Percentiles rank a stretch among this genome's conserved stretches.
These are phyloP conservation scores for Decorospora gaudefroyi DNA, from an alignment of 2,329 filamentous ascomycete genomes.

Conservation along the genomic window DNA sequence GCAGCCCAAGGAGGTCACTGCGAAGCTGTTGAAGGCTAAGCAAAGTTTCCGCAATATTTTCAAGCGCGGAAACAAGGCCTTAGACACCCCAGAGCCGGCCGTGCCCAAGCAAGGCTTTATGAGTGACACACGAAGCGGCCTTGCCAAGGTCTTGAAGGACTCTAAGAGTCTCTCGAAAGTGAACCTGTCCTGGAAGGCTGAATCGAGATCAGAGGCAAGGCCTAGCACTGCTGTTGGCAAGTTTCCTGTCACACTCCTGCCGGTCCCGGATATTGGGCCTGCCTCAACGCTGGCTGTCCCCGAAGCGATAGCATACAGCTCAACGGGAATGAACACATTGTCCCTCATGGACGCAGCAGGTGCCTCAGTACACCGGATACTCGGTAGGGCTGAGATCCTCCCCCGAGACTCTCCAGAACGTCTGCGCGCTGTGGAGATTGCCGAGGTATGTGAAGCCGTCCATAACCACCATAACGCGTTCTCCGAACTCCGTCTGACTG, in stretches of 20 bases:
- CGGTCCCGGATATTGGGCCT: no score
- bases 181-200: slow-evolving; percentile 7
- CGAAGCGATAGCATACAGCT: no score
- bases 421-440: slow-evolving; percentile 28
- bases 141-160: slow-evolving; percentile 27
- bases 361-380: no score
- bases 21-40: slow-evolving; percentile 25
- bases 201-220: slow-evolving; percentile 5
- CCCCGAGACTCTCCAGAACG: slow-evolving; percentile 18
- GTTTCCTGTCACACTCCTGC: neutral
- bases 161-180: slow-evolving; percentile 26
- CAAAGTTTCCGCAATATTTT: slow-evolving; percentile 36
- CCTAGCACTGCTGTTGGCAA: neutral
- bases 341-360: no score
- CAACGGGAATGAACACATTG: neutral
- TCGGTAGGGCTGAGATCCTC: no score
- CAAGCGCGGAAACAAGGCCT: slow-evolving; percentile 16
- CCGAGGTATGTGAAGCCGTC: slow-evolving; percentile 29
- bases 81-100: slow-evolving; percentile 1
- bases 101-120: slow-evolving; percentile 23
- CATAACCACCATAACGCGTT: slow-evolving; percentile 1
- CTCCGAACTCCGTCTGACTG: slow-evolving; percentile 19
- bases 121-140: slow-evolving; percentile 18
- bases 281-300: no score
- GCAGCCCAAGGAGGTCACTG: neutral